Evolutionary conservation across 2,329 filamentous ascomycete genomes (phyloP).

Genomic region (Clonostachys byssicola): DNA sequence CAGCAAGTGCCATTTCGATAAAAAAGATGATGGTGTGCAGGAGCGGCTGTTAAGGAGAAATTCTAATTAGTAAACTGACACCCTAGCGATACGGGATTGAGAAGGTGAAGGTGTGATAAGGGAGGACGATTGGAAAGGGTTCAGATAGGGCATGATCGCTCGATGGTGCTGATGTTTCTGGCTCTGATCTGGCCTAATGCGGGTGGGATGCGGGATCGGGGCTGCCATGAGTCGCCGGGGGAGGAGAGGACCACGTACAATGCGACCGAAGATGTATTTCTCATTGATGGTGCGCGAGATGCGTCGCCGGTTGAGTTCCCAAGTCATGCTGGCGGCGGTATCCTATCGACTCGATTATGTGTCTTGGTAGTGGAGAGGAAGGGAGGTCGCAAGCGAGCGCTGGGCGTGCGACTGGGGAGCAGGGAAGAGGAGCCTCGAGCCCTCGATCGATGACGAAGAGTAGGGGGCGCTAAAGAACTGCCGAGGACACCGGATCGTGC

Average conservation of each 20-base stretch:
- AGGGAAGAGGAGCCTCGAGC: too few species aligned
- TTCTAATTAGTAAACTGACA: constrained; percentile 8
- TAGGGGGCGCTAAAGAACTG: too few species aligned
- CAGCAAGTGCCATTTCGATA: constrained; percentile 83
- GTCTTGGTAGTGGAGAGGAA: not conserved
- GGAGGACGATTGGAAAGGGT: constrained; percentile 1
- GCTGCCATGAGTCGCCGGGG: not conserved
- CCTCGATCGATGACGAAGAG: constrained; percentile 1
- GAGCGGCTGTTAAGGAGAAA: constrained; percentile 61
- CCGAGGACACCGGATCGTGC: too few species aligned
- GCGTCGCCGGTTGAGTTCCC: constrained; percentile 56
- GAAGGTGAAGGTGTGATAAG: constrained; percentile 7
- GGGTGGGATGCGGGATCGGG: too few species aligned
- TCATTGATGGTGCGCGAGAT: constrained; percentile 57
- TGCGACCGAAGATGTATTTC: constrained; percentile 68
- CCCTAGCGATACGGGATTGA: constrained; percentile 7
- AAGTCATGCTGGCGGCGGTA: constrained; percentile 37
- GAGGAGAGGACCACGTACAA: constrained; percentile 52
- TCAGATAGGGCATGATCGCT: not conserved
- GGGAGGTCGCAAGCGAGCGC: not conserved
- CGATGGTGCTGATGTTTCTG: too few species aligned
- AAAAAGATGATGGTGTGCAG: constrained; percentile 81
- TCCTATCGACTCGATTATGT: too few species aligned
- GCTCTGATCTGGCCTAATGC: too few species aligned
- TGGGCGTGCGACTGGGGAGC: not conserved